Conservation (phyloP, 371 early-diverging fungal genomes). For the Dichotomocladium elegans region DNA sequence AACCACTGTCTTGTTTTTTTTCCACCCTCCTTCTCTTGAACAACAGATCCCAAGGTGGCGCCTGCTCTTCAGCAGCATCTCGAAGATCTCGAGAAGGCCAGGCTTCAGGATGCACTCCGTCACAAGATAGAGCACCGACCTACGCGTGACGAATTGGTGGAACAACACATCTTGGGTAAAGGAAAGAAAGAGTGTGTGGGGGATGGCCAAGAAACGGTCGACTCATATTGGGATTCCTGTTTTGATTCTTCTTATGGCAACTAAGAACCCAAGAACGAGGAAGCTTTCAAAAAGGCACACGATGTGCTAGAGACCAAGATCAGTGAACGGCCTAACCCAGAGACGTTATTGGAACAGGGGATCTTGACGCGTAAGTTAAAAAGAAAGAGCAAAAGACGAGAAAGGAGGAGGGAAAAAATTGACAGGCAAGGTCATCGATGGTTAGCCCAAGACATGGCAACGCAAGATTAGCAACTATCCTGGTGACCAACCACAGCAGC, state of each 20-base stretch:
- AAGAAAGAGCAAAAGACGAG: neutral
- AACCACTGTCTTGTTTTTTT: conserved; percentile 1
- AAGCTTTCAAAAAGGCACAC: conserved; percentile 54
- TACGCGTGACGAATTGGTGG: conserved; percentile 59
- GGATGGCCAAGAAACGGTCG: conserved; percentile 2
- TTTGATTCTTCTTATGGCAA: neutral
- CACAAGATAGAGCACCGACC: conserved; percentile 75
- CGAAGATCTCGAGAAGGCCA: conserved; percentile 54
- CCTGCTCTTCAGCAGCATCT: conserved; percentile 59
- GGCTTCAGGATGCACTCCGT: conserved; percentile 65
- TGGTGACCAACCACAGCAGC: too few species aligned
- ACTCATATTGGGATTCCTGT: too few species aligned
- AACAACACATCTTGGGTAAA: conserved; percentile 62
- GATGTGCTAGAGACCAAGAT: conserved; percentile 57
- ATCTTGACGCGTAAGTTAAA: conserved; percentile 52
- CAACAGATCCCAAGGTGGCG: conserved; percentile 46
- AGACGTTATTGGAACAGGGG: conserved; percentile 52
- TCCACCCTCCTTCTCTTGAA: neutral
- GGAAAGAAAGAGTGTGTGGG: conserved; percentile 18
- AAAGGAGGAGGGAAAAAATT: neutral
- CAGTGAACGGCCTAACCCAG: conserved; percentile 53
- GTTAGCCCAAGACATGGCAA: neutral
- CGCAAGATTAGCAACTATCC: neutral
- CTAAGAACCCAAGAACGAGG: conserved; percentile 37
- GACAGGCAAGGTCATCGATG: neutral